Evolutionary conservation across 768 basidiomycete genomes (phyloP).

Genomic region (Chiua virens): DNA sequence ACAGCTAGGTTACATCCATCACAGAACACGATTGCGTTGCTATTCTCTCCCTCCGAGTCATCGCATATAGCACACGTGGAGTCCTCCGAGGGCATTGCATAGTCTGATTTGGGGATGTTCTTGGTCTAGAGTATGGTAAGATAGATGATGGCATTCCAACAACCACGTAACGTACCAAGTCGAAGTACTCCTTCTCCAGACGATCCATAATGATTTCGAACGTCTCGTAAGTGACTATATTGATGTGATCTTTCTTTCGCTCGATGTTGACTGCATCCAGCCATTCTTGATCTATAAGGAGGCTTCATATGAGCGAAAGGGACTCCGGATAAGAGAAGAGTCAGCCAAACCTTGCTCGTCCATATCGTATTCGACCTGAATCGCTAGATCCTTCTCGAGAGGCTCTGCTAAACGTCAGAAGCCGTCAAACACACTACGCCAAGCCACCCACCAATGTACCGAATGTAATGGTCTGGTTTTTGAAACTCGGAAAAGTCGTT

Average conservation of each 20-base stretch:
- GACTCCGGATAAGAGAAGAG: neutral
- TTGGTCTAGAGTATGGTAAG: slow-evolving; percentile 64
- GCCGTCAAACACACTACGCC: neutral
- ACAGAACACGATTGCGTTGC: slow-evolving; percentile 98
- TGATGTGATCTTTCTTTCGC: slow-evolving; percentile 71
- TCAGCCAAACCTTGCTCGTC: slow-evolving; percentile 84
- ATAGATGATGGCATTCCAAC: slow-evolving; percentile 2
- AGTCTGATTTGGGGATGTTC: slow-evolving; percentile 85
- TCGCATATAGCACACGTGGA: slow-evolving; percentile 97
- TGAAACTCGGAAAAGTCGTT: slow-evolving; percentile 71
- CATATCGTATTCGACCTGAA: slow-evolving; percentile 99
- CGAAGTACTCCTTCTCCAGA: slow-evolving; percentile 99
- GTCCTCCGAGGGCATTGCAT: slow-evolving; percentile 90
- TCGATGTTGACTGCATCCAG: slow-evolving; percentile 82
- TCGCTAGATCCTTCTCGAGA: slow-evolving; percentile 85
- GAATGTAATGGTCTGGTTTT: slow-evolving; percentile 84
- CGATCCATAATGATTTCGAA: slow-evolving; percentile 98
- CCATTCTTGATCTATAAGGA: slow-evolving; percentile 84
- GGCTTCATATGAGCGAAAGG: slow-evolving; percentile 3
- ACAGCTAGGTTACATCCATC: slow-evolving; percentile 99
- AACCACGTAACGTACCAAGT: slow-evolving; percentile 59
- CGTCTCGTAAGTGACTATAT: slow-evolving; percentile 73
- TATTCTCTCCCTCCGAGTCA: slow-evolving; percentile 97
- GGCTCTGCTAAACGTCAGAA: slow-evolving; percentile 59
- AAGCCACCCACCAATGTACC: slow-evolving; percentile 71